Evolutionary conservation across 176 grass and related monocot species (phyloP).

Genomic region (Pharus latifolius): DNA sequence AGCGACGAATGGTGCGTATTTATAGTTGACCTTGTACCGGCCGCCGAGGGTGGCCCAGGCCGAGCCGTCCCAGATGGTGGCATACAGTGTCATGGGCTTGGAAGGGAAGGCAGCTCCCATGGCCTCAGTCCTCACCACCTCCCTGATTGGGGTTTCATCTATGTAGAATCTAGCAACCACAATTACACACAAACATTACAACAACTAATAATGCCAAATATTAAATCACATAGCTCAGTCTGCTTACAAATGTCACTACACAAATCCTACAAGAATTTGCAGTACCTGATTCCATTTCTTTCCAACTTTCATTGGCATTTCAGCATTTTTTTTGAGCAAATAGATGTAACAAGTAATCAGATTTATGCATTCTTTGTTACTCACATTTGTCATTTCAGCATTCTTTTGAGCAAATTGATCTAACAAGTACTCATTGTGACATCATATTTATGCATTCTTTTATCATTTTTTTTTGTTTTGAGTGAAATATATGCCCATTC

Average conservation of each 20-base stretch:
- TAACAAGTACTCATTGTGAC: too few relatives aligned
- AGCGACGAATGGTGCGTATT: constrained; percentile 82
- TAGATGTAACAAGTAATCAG: too few relatives aligned
- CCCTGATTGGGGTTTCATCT: constrained; percentile 72
- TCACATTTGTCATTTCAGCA: too few relatives aligned
- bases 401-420: too few relatives aligned
- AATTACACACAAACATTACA: neutral
- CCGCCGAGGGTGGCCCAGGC: constrained; percentile 80
- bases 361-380: too few relatives aligned
- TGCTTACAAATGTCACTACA: neutral
- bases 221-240: too few relatives aligned
- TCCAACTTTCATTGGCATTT: too few relatives aligned
- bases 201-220: neutral
- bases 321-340: too few relatives aligned
- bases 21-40: constrained; percentile 79
- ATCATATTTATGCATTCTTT: too few relatives aligned
- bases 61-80: constrained; percentile 95
- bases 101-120: constrained; percentile 74
- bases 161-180: constrained; percentile 61
- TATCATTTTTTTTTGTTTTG: neutral
- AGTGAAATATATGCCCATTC: neutral
- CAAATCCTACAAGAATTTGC: too few relatives aligned
- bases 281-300: too few relatives aligned
- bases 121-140: constrained; percentile 44
- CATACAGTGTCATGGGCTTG: constrained; percentile 89